Conservation (phyloP, 1,284 basidiomycete species). For the Ceratobasidium sp. region DNA sequence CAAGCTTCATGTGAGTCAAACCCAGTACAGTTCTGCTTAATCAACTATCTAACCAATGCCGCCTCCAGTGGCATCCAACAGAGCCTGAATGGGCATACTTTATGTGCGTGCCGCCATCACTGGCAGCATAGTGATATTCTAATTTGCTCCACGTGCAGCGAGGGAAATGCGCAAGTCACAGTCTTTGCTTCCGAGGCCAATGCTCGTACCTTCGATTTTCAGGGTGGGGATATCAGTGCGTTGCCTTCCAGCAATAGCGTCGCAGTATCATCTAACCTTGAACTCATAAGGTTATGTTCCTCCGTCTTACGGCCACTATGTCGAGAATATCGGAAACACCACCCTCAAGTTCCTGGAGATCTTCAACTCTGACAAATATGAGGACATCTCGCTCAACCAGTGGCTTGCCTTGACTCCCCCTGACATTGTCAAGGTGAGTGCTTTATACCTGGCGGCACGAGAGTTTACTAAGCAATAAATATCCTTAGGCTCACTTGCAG, state of each 20-base stretch:
- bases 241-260: too few relatives aligned
- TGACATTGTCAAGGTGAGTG: slow-evolving; percentile 58
- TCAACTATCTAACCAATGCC: slow-evolving; percentile 11
- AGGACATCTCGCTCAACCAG: too few relatives aligned
- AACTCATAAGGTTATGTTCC: too few relatives aligned
- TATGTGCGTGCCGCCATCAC: slow-evolving; percentile 35
- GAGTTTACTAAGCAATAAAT: too few relatives aligned
- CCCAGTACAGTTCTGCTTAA: not conserved
- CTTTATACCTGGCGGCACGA: too few relatives aligned
- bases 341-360: slow-evolving; percentile 70
- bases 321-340: slow-evolving; percentile 71
- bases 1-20: slow-evolving; percentile 59
- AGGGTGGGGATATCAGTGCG: slow-evolving; percentile 69
- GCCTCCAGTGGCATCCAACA: slow-evolving; percentile 30
- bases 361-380: slow-evolving; percentile 60
- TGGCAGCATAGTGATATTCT: not conserved
- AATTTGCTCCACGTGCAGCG: not conserved
- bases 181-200: slow-evolving; percentile 64
- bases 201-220: slow-evolving; percentile 71
- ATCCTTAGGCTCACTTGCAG: too few relatives aligned
- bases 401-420: slow-evolving; percentile 70
- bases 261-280: too few relatives aligned
- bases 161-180: slow-evolving; percentile 27
- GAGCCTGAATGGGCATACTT: slow-evolving; percentile 47
- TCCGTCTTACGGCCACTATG: slow-evolving; percentile 66